phyloP scores from a whole-genome alignment of 352 stramenopile genomes.

The Bremia lactucae region DNA sequence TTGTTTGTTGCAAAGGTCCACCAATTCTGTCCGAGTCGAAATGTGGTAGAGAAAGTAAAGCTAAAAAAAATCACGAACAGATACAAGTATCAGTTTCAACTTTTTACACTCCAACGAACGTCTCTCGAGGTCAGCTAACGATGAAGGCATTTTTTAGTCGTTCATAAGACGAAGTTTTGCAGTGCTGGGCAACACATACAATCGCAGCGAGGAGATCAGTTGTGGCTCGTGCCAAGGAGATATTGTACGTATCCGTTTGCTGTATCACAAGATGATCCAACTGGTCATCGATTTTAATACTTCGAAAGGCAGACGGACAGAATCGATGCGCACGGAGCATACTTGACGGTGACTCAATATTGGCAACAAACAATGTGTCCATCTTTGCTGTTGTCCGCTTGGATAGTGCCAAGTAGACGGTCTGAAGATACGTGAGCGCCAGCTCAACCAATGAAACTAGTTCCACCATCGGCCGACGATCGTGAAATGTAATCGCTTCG shows the following conservation, averaged over 20 bases:
- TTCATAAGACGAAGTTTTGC: slow-evolving; percentile 20
- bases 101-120: no score
- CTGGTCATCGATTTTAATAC: slow-evolving; percentile 11
- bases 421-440: slow-evolving; percentile 25
- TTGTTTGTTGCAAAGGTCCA: no score
- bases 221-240: slow-evolving; percentile 28
- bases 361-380: slow-evolving; percentile 7
- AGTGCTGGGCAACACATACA: slow-evolving; percentile 31
- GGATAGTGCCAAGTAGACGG: slow-evolving; percentile 18
- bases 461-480: slow-evolving; percentile 15
- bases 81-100: no score
- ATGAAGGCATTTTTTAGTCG: no score
- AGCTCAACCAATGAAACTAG: slow-evolving; percentile 19
- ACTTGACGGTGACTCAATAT: not conserved
- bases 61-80: no score
- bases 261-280: not conserved
- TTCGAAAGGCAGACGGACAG: slow-evolving; percentile 11
- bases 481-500: slow-evolving; percentile 25
- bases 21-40: no score
- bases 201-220: slow-evolving; percentile 46
- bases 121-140: no score
- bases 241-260: slow-evolving; percentile 35
- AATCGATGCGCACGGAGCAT: slow-evolving; percentile 15
- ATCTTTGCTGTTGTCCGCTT: slow-evolving; percentile 13
- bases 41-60: no score